Base-by-base conservation (phyloP, 1,284 basidiomycete species). In the Puccinia hordei region DNA sequence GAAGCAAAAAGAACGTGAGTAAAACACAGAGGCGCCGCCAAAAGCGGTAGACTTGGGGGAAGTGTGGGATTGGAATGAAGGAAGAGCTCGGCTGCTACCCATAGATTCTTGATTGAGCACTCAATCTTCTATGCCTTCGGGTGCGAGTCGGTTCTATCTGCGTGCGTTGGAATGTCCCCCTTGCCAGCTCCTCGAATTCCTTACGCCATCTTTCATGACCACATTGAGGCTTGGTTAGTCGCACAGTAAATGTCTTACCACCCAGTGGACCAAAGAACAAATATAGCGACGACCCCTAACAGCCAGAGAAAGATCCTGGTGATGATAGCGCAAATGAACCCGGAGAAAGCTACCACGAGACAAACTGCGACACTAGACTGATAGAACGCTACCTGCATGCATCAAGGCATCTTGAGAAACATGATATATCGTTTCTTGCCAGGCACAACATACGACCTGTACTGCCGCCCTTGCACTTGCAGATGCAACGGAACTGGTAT, bases 371-470 rank as follows among this genome's bases (percentile, higher is more conserved):
- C 65, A 59, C 44, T 69, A 33, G 51, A 63, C 65, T 68, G 59
- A 71, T 61, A 79, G 76, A 79, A 79, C 66, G 55, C 66, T 79
- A 53, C 55, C 57, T 68, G 66, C 35, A 41, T 59, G 55, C 55
- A 59, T 38, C 17, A 19, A 22, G 72, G 35, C 72, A 59, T 73
- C 35, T 73, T 30, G 13, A n/a, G 72, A 73, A 73, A 59, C 72
- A 8, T n/a, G 35, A 38, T 12, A 57, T 73, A 59, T 41, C 55
- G 72, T 59, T 73, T 73, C 72, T n/a, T 57, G 72, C 49, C 53
- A 59, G 41, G 13, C 71, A 15, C 49, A 53, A 15, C 71, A 55
- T 30, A n/a, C 33, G 33, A 44, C 72, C 38, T 59, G 6, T 41
- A 22, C 9, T 59, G 19, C 72, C 51, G 19, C 72, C 33, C 35